These are phyloP conservation scores for Brasenia schreberi DNA, from an alignment of 164 flowering plant species.

Conservation along the genomic window DNA sequence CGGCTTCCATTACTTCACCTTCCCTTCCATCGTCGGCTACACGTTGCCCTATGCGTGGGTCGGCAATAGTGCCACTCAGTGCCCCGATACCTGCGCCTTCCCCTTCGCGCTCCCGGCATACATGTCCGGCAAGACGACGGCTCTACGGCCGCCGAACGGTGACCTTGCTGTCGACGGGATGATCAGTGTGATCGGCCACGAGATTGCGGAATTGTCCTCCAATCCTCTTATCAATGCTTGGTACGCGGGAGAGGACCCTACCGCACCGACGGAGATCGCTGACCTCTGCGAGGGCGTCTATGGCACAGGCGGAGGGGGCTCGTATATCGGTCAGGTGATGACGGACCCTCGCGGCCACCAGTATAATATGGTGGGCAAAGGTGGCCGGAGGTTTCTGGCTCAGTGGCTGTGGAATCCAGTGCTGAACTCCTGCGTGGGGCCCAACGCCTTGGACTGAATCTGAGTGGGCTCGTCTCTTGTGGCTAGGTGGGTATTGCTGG, in stretches of 20 bases:
- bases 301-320: constrained; percentile 94
- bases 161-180: constrained; percentile 86
- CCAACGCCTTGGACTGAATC: constrained; percentile 61
- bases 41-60: constrained; percentile 96
- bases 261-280: constrained; percentile 91
- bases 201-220: constrained; percentile 76
- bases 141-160: constrained; percentile 57
- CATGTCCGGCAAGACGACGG: constrained; percentile 47
- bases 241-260: constrained; percentile 96
- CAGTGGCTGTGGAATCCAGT: constrained; percentile 94
- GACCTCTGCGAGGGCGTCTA: constrained; percentile 90
- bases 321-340: constrained; percentile 83
- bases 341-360: constrained; percentile 50
- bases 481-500: neutral
- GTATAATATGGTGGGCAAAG: constrained; percentile 61
- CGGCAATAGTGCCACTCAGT: constrained; percentile 74
- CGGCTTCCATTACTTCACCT: constrained; percentile 96
- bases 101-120: constrained; percentile 55
- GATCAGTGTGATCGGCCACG: constrained; percentile 92
- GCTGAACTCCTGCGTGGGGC: constrained; percentile 75
- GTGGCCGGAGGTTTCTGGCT: constrained; percentile 58
- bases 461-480: neutral
- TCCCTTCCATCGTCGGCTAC: constrained; percentile 79
- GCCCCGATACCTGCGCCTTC: constrained; percentile 56
- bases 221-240: constrained; percentile 90